These are phyloP conservation scores for Larix kaempferi DNA, from an alignment of 75 land plant genomes.

Conservation along the genomic window DNA sequence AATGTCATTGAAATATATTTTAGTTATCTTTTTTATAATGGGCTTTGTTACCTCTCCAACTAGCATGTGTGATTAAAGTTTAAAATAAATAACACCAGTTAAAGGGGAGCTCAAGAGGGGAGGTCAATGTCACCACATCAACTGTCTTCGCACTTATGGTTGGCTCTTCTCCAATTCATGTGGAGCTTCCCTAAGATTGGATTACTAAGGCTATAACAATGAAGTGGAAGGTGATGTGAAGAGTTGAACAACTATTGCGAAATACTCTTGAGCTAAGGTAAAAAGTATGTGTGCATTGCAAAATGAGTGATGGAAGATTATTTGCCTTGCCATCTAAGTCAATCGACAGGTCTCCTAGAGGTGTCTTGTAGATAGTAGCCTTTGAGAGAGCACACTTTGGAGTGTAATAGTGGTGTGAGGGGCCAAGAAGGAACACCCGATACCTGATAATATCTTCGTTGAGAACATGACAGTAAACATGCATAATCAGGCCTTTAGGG, in stretches of 20 bases:
- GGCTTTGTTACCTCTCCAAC: too few species aligned
- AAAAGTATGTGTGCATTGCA: neutral
- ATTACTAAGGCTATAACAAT: too few species aligned
- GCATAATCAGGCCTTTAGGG: neutral
- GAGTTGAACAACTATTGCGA: neutral
- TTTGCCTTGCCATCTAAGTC: conserved; percentile 73
- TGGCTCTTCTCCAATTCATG: too few species aligned
- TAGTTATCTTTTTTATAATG: too few species aligned
- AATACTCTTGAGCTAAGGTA: conserved; percentile 1
- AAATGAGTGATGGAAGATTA: neutral
- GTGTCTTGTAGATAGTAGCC: conserved; percentile 79
- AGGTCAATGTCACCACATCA: too few species aligned
- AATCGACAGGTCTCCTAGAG: conserved; percentile 84
- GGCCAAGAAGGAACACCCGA: conserved; percentile 91
- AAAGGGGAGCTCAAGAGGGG: too few species aligned
- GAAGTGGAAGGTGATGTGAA: too few species aligned
- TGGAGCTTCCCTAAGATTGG: too few species aligned
- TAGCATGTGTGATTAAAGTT: too few species aligned
- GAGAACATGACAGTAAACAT: neutral
- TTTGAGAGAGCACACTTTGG: conserved; percentile 84
- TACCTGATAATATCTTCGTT: conserved; percentile 56
- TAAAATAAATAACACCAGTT: too few species aligned
- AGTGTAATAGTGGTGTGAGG: conserved; percentile 94
- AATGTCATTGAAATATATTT: too few species aligned
- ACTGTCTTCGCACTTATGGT: too few species aligned